phyloP scores from a whole-genome alignment of 495 filamentous ascomycete genomes.

The Penicillium roqueforti region DNA sequence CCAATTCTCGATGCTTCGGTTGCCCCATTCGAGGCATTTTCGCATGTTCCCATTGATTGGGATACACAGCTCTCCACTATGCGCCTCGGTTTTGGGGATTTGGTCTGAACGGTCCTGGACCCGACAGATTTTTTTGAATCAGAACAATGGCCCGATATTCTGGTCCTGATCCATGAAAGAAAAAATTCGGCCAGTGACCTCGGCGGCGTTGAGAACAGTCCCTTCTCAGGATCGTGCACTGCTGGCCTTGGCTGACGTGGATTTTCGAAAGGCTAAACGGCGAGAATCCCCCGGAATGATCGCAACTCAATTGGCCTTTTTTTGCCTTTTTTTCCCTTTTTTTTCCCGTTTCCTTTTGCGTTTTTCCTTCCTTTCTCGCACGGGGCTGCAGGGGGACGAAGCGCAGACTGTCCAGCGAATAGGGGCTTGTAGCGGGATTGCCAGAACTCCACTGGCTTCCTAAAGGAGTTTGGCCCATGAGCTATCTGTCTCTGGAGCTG shows the following conservation, averaged over 20 bases:
- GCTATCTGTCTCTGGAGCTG: background rate
- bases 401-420: slow-evolving; percentile 15
- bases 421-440: slow-evolving; percentile 4
- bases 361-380: slow-evolving; percentile 17
- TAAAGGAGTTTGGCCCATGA: slow-evolving; percentile 16
- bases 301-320: slow-evolving; percentile 13
- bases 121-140: background rate
- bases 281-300: slow-evolving; percentile 40
- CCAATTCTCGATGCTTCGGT: slow-evolving; percentile 15
- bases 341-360: background rate
- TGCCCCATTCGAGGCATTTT: slow-evolving; percentile 12
- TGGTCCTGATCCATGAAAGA: background rate
- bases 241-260: slow-evolving; percentile 33
- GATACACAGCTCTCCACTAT: slow-evolving; percentile 11
- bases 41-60: slow-evolving; percentile 5
- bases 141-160: background rate
- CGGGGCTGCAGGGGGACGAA: slow-evolving; percentile 31
- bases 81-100: background rate
- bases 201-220: slow-evolving; percentile 1
- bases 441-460: slow-evolving; percentile 15
- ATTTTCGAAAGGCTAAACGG: slow-evolving; percentile 20
- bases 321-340: background rate
- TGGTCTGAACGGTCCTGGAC: slow-evolving; percentile 2
- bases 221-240: background rate
- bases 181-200: background rate